phyloP scores from a whole-genome alignment of 768 basidiomycete species.

The Nevesoporus exiguus region DNA sequence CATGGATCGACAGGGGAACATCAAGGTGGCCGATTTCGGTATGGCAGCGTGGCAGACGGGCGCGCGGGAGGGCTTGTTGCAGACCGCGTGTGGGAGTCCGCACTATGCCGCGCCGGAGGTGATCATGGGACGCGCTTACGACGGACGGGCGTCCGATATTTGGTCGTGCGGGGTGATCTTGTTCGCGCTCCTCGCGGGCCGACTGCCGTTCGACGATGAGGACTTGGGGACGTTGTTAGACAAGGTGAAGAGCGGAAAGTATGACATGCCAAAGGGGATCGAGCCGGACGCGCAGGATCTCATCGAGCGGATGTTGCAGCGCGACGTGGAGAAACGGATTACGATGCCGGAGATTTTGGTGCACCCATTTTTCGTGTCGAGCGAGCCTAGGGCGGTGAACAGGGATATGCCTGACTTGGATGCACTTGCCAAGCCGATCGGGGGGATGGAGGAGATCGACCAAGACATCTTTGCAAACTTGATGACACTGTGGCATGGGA shows the following conservation, averaged over 20 bases:
- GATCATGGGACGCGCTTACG: conserved; percentile 75
- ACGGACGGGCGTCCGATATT: conserved; percentile 86
- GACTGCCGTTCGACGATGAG: conserved; percentile 92
- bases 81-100: conserved; percentile 89
- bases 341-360: conserved; percentile 75
- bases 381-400: conserved; percentile 42
- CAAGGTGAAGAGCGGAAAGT: conserved; percentile 73
- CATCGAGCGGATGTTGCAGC: conserved; percentile 75
- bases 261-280: conserved; percentile 70
- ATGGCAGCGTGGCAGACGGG: conserved; percentile 90
- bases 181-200: conserved; percentile 81
- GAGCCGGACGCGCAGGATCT: conserved; percentile 71
- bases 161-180: conserved; percentile 97
- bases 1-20: conserved; percentile 75
- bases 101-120: conserved; percentile 96
- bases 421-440: conserved; percentile 67
- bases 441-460: conserved; percentile 66
- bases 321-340: conserved; percentile 70
- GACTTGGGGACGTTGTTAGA: conserved; percentile 72
- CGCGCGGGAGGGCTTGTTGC: conserved; percentile 53
- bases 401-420: conserved; percentile 56
- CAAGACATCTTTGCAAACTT: conserved; percentile 87
- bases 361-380: conserved; percentile 75
- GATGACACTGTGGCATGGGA: conserved; percentile 86
- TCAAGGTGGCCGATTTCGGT: conserved; percentile 97